phyloP scores from a whole-genome alignment of 2,329 filamentous ascomycete species.

The Achaetomium macrosporum region DNA sequence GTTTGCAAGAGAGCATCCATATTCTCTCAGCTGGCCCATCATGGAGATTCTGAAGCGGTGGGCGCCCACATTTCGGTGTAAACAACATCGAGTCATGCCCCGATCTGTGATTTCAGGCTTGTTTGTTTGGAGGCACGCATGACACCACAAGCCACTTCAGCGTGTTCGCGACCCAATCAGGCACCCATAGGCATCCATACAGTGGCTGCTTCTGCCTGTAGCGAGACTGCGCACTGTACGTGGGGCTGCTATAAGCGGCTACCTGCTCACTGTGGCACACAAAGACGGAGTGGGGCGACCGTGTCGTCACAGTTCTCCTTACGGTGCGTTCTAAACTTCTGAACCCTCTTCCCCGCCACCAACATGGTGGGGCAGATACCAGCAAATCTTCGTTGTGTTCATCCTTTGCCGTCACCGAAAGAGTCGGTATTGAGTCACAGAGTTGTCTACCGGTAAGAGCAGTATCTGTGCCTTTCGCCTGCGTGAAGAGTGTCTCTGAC shows the following conservation, averaged over 20 bases:
- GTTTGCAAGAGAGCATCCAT: conserved; percentile 65
- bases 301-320: not conserved
- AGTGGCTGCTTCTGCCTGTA: not conserved
- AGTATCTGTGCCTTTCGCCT: not conserved
- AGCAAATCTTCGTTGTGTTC: conserved; percentile 17
- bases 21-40: conserved; percentile 25
- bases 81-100: not conserved
- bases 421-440: conserved; percentile 3
- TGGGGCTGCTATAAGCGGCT: not conserved
- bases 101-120: not conserved
- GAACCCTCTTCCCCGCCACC: conserved; percentile 16
- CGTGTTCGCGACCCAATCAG: not conserved
- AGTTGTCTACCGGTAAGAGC: conserved; percentile 2
- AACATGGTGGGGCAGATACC: conserved; percentile 19
- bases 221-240: conserved; percentile 3
- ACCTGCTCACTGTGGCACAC: not conserved
- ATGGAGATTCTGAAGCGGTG: not conserved
- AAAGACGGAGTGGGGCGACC: not conserved
- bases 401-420: not conserved
- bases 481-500: not conserved
- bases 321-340: conserved; percentile 8
- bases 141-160: no score
- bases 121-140: not conserved
- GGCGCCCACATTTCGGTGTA: not conserved
- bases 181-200: conserved; percentile 6